A percentile compares a stretch with the other conserved stretches of the same genome.
phyloP scores from a whole-genome alignment of 768 basidiomycete genomes.

The Rhizopogon roseolus region DNA sequence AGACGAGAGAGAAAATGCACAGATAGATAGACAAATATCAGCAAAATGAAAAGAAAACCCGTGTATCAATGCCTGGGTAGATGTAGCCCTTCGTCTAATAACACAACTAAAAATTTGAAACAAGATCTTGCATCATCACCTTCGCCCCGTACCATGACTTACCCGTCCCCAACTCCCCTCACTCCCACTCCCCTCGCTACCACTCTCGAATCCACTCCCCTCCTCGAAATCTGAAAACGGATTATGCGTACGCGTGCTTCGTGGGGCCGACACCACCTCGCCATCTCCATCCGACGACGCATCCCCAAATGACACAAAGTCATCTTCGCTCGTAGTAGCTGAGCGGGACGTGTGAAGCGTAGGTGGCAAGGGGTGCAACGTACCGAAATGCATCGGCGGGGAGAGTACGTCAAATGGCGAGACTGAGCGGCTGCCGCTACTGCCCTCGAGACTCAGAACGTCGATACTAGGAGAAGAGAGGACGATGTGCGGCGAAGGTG shows the following conservation, averaged over 20 bases:
- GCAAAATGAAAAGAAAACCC: no score
- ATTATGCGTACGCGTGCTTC: neutral
- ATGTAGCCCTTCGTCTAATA: no score
- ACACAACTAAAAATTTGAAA: no score
- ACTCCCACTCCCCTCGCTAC: neutral
- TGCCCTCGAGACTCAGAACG: neutral
- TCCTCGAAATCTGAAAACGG: neutral
- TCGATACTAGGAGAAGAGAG: constrained; percentile 5
- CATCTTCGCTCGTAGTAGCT: neutral
- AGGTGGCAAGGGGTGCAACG: neutral
- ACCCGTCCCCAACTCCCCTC: neutral
- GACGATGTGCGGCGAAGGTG: constrained; percentile 10
- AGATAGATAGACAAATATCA: no score
- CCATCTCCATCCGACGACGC: neutral
- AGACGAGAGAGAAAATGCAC: no score
- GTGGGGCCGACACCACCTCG: neutral
- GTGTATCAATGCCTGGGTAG: no score
- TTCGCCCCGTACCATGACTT: neutral
- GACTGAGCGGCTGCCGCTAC: neutral
- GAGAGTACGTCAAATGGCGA: neutral
- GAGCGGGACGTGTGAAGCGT: neutral
- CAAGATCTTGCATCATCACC: neutral
- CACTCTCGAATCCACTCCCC: neutral
- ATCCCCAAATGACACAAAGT: neutral
- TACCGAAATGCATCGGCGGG: neutral